These are phyloP conservation scores for Aspergillus biplanus DNA, from an alignment of 495 filamentous ascomycete species.

Conservation along the genomic window DNA sequence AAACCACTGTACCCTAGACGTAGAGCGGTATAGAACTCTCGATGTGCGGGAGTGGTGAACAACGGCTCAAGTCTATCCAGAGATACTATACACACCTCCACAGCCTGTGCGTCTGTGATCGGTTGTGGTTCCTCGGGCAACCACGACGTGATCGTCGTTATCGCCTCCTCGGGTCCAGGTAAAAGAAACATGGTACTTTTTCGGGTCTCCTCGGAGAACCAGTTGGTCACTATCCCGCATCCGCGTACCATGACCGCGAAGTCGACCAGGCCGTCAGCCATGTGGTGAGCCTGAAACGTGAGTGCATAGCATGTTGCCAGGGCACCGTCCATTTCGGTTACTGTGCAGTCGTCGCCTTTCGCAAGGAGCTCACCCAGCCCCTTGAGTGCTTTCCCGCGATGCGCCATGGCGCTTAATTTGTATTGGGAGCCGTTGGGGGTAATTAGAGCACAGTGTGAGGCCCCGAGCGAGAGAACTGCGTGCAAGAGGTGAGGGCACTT, in stretches of 20 bases:
- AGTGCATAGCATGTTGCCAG: conserved; percentile 64
- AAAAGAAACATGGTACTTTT: conserved; percentile 53
- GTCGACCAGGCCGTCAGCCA: conserved; percentile 62
- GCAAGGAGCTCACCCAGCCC: conserved; percentile 53
- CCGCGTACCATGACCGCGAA: conserved; percentile 67
- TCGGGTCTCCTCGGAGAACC: conserved; percentile 41
- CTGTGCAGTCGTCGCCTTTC: conserved; percentile 31
- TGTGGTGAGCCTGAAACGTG: conserved; percentile 61
- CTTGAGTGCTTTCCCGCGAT: conserved; percentile 60
- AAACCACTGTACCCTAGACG: conserved; percentile 21
- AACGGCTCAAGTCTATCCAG: conserved; percentile 12
- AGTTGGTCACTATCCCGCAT: conserved; percentile 54
- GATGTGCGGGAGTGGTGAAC: conserved; percentile 2
- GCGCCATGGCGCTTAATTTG: conserved; percentile 46
- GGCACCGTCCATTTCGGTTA: conserved; percentile 47
- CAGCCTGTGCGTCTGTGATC: conserved; percentile 35
- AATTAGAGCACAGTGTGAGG: conserved; percentile 52
- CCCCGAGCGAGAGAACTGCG: conserved; percentile 60
- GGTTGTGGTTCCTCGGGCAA: conserved; percentile 37
- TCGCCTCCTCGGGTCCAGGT: conserved; percentile 37
- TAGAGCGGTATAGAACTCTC: conserved; percentile 27
- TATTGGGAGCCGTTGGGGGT: conserved; percentile 30
- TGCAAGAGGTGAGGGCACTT: conserved; percentile 52
- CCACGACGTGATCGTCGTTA: conserved; percentile 29
- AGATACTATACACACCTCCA: neutral